Base-by-base conservation (phyloP, 257 asterid species). In the Solanum clarkiae region DNA sequence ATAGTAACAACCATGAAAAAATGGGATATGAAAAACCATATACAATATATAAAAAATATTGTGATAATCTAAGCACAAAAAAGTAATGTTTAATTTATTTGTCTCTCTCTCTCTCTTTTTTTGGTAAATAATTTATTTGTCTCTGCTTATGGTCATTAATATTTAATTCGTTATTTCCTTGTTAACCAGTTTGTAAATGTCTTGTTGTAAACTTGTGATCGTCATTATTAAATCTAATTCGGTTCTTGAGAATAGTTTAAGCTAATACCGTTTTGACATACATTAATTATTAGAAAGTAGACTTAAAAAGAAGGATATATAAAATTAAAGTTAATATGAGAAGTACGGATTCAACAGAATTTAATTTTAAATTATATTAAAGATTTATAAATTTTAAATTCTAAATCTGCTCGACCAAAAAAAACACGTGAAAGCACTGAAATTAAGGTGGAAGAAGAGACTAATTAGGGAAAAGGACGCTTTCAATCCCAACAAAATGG, bases 351-450 rank as follows among this genome's bases (percentile, higher is more conserved):
- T 65, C 1, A 65, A 65, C 5, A 29, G 4, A 65, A 65, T 65
- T 0, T 1, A 36, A 36, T 5, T 36, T 36, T 36, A 36, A 36
- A 36, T 36, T 4, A 36, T 36, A 4, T 36, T 36, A 36, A 36
- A 4, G 16, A 32, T 0, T 7, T 6, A 68, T 68, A 4, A 8
- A 68, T 0, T 16, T 68, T 1, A 36, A 66, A 66, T 66, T 66
- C 0, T 66, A 0, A 32, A 66, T 66, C 1, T n/a, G 0, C 8
- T 66, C 10, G 0, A 8, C 7, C 0, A 56, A 66, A 1, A 10
- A 66, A 66, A 66, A 32, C 20, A 26, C 4, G 36, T 32, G 4
- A 32, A 32, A 32, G 36, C 36, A 32, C 36, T 32, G 36, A 32
- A 32, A 32, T 32, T 32, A 3, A 32, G 36, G 36, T 3, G 36